Conservation (phyloP, 805 yeast genomes). For the Crinitomyces ghanaensis region DNA sequence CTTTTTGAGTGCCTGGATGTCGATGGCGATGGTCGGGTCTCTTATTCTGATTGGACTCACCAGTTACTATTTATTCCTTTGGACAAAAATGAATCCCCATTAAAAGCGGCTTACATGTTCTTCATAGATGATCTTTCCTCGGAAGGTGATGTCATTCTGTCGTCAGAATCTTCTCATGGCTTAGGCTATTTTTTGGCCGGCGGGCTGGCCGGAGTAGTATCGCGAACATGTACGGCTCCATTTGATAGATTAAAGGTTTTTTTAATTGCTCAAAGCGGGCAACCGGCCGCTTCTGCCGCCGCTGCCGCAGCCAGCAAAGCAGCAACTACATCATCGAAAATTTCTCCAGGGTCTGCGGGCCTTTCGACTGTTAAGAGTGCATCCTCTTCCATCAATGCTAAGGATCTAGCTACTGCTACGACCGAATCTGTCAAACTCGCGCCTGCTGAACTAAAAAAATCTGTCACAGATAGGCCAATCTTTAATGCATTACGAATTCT, state of each 20-base stretch:
- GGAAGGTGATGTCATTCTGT: slow-evolving; percentile 86
- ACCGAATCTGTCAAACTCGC: slow-evolving; percentile 4
- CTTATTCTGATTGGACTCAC: slow-evolving; percentile 79
- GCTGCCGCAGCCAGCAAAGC: slow-evolving; percentile 6
- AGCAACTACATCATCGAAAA: slow-evolving; percentile 18
- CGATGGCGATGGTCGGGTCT: slow-evolving; percentile 52
- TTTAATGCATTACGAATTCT: slow-evolving; percentile 69
- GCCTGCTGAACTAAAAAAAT: slow-evolving; percentile 22
- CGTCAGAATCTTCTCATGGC: slow-evolving; percentile 68
- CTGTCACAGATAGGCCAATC: slow-evolving; percentile 63
- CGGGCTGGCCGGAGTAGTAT: slow-evolving; percentile 89
- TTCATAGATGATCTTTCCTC: slow-evolving; percentile 75
- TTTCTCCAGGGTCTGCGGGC: neutral
- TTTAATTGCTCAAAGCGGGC: slow-evolving; percentile 69
- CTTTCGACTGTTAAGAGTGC: neutral
- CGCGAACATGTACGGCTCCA: slow-evolving; percentile 95
- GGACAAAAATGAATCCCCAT: slow-evolving; percentile 30
- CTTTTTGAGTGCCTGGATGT: slow-evolving; percentile 47
- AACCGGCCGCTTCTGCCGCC: slow-evolving; percentile 9
- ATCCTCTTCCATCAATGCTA: neutral
- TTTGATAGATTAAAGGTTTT: slow-evolving; percentile 92
- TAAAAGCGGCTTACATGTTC: slow-evolving; percentile 69
- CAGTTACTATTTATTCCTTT: slow-evolving; percentile 73
- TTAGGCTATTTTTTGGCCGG: slow-evolving; percentile 90
- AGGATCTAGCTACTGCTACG: neutral